Evolutionary conservation across 331 rosid species (phyloP), one percentile per base, ranked within the genome.

Genomic region (Erythrophleum ivorense): DNA sequence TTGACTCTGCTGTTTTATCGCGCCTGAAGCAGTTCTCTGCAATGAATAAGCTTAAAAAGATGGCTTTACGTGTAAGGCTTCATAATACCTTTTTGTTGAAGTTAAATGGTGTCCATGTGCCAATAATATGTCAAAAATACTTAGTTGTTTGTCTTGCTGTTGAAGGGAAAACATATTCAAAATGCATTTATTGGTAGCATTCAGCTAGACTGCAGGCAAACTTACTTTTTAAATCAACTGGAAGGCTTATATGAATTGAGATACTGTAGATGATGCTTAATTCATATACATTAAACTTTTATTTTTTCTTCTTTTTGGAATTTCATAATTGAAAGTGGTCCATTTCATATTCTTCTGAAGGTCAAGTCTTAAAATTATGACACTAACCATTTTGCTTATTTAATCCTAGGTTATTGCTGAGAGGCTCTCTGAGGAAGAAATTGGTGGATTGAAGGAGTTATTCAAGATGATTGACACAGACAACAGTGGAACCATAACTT

Each of bases 41-140:
- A 64, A 89, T 89, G 92, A 89, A 89, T 76, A 89, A 89, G 70
- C 92, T 89, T 69, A 89, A 89, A 74, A 89, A 89, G 90, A 85
- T 89, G 90, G 92, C 92, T 72, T 65, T 89, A 58, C 92, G 85
- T 19, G 92, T 87, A 87, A 89, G 90, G 75, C 77, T 73, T 81
- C 76, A 7, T 1, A 11, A 6, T 14, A 59, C 81, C 63, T 19
- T 82, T 65, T 78, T 64, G 24, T 63, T 67, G 31, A 67, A 67
- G 74, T 9, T 43, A 41, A 71, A 31, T 19, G 66, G n/a, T 74
- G 70, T 45, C 31, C 62, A 8, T 57, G 72, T 33, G 72, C 77
- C 34, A 62, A 62, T 46, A 46, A 34, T 50, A 24, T 45, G 33
- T 38, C 57, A 24, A 34, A 21, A 6, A 49, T 38, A 68, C n/a